phyloP scores from a whole-genome alignment of 2,329 filamentous ascomycete genomes.

The Thermothelomyces thermophilus region DNA sequence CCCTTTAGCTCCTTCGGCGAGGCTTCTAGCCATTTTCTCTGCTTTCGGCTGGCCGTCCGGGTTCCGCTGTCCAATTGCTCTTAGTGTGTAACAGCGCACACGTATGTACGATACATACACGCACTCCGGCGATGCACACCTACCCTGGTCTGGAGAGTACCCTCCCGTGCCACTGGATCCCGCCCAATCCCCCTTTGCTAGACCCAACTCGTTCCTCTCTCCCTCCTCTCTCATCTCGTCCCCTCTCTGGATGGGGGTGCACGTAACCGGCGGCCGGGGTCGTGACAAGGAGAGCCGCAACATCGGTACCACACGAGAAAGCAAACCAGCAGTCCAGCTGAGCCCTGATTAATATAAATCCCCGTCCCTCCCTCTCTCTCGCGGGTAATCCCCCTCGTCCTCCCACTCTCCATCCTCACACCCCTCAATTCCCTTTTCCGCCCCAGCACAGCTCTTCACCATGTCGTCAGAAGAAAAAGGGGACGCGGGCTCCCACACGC shows the following conservation, averaged over 20 bases:
- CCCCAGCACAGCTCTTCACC: not conserved
- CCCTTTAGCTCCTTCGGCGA: slow-evolving; percentile 15
- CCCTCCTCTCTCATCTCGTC: not conserved
- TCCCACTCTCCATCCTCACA: not conserved
- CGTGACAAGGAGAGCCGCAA: slow-evolving; percentile 4
- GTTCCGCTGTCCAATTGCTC: not conserved
- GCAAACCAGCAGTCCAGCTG: too few species aligned
- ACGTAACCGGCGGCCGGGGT: not conserved
- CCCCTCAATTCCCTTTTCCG: not conserved
- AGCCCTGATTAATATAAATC: too few species aligned
- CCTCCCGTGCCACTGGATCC: not conserved
- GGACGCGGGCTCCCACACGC: slow-evolving; percentile 11
- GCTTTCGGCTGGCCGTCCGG: not conserved
- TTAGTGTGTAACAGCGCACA: too few species aligned
- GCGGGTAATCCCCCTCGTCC: not conserved
- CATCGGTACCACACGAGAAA: not conserved
- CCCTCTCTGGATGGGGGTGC: not conserved
- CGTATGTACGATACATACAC: too few species aligned
- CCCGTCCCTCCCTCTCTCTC: not conserved
- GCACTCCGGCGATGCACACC: too few species aligned
- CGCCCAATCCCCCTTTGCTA: not conserved
- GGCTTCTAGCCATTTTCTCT: slow-evolving; percentile 23
- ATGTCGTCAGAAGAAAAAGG: slow-evolving; percentile 25
- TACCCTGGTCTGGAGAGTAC: too few species aligned
- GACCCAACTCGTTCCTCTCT: not conserved